A percentile compares a stretch with the other conserved stretches of the same genome.
These are phyloP conservation scores for Gaertneriomyces semiglobifer DNA, from an alignment of 192 early-diverging fungal species.

Conservation along the genomic window DNA sequence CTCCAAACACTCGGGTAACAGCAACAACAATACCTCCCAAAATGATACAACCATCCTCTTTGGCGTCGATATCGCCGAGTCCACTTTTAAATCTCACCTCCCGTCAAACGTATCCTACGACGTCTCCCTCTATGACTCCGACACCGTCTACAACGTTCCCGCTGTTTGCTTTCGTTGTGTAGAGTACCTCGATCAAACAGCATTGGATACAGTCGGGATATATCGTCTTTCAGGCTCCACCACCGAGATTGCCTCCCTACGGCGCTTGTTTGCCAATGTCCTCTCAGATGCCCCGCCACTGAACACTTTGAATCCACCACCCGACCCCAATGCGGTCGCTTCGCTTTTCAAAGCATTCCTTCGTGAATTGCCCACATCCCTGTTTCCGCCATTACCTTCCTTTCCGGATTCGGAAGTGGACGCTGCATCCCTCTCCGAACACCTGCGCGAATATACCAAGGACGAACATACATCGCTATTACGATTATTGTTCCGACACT, in stretches of 20 bases:
- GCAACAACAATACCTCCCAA: no score
- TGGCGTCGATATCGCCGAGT: no score
- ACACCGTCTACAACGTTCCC: slow-evolving; percentile 58
- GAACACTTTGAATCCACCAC: no score
- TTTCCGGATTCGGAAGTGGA: not conserved
- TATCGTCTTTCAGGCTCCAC: slow-evolving; percentile 87
- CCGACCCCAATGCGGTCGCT: slow-evolving; percentile 23
- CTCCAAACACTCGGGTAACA: not conserved
- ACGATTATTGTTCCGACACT: slow-evolving; percentile 77
- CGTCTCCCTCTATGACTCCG: no score
- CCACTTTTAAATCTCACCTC: no score
- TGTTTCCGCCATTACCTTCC: slow-evolving; percentile 8
- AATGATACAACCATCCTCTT: no score
- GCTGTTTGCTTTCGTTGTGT: slow-evolving; percentile 93
- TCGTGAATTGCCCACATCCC: slow-evolving; percentile 9
- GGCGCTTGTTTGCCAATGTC: slow-evolving; percentile 68
- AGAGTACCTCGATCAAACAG: slow-evolving; percentile 75
- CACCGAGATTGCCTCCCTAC: slow-evolving; percentile 65
- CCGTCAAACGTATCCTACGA: no score
- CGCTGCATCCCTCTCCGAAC: not conserved
- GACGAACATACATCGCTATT: slow-evolving; percentile 53
- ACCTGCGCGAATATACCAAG: slow-evolving; percentile 50
- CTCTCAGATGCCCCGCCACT: no score
- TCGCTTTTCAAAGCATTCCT: slow-evolving; percentile 27
- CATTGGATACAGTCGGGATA: slow-evolving; percentile 80